Conservation (phyloP, 1,139 yeast genomes). For the Candida frijolesensis region DNA sequence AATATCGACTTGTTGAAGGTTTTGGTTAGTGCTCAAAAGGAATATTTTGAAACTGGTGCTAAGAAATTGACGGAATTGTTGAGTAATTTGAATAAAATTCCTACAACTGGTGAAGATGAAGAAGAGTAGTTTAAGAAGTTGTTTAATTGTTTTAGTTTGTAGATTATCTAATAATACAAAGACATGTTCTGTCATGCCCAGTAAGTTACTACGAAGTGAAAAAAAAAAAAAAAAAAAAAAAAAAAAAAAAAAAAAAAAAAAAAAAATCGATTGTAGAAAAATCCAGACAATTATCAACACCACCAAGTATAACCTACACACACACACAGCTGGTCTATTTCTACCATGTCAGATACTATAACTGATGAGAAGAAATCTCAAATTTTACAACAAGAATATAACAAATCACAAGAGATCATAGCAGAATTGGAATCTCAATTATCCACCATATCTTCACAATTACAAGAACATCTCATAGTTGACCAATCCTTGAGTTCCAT, state of each 20-base stretch:
- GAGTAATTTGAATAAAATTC: conserved; percentile 35
- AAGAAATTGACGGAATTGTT: conserved; percentile 38
- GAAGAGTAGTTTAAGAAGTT: conserved; percentile 15
- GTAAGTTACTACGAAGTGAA: not conserved
- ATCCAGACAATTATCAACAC: not conserved
- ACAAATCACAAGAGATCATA: conserved; percentile 61
- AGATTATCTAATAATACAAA: too few species aligned
- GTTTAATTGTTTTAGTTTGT: not conserved
- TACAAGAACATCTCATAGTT: conserved; percentile 46
- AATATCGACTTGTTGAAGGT: conserved; percentile 62
- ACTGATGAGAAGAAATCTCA: conserved; percentile 47
- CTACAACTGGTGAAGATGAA: conserved; percentile 35
- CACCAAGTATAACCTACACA: not conserved
- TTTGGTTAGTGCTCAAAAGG: conserved; percentile 66
- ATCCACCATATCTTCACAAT: conserved; percentile 46
- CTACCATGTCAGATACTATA: conserved; percentile 4
- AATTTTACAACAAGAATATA: conserved; percentile 60
- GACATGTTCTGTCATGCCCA: too few species aligned
- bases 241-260: not conserved
- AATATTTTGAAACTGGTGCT: conserved; percentile 56
- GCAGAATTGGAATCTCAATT: conserved; percentile 60
- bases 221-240: not conserved
- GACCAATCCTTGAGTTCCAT: conserved; percentile 33
- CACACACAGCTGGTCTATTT: too few species aligned
- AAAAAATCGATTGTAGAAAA: not conserved